These are phyloP conservation scores for Cercospora berteroae DNA, from an alignment of 2,329 filamentous ascomycete genomes.

Conservation along the genomic window DNA sequence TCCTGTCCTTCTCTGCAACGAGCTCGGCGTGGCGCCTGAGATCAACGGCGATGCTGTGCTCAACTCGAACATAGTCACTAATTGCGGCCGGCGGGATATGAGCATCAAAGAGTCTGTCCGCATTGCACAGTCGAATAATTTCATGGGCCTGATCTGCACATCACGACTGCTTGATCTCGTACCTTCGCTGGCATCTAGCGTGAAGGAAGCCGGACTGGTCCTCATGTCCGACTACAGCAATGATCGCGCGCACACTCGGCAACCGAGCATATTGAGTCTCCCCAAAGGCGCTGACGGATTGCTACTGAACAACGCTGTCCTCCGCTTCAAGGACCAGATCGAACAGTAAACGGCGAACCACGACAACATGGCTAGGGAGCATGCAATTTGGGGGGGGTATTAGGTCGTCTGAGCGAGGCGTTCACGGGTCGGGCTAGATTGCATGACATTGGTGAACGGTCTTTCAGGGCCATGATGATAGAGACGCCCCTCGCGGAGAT, in stretches of 20 bases:
- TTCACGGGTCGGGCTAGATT: conserved; percentile 4
- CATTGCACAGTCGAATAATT: conserved; percentile 91
- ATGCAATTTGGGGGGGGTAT: neutral
- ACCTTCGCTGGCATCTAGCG: conserved; percentile 83
- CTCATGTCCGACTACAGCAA: conserved; percentile 77
- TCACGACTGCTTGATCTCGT: conserved; percentile 87
- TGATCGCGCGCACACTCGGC: conserved; percentile 38
- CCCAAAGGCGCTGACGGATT: conserved; percentile 85
- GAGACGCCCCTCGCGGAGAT: neutral
- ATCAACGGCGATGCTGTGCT: conserved; percentile 6
- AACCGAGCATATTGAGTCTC: conserved; percentile 54
- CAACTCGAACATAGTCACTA: conserved; percentile 43
- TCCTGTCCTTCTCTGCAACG: conserved; percentile 91
- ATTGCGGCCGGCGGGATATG: conserved; percentile 69
- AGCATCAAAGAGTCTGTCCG: conserved; percentile 94
- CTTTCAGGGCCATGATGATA: neutral
- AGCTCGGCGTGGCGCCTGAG: conserved; percentile 53
- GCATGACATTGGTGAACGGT: neutral
- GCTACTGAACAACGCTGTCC: conserved; percentile 78
- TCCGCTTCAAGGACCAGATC: conserved; percentile 91
- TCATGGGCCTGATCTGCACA: conserved; percentile 94
- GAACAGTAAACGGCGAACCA: conserved; percentile 35
- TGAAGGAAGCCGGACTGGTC: conserved; percentile 90
- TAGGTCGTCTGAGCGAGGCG: conserved; percentile 18
- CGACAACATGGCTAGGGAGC: neutral